Evolutionary conservation across 768 basidiomycete genomes (phyloP), one percentile per base, ranked within the genome.

Genomic region (Serpula lacrymans): DNA sequence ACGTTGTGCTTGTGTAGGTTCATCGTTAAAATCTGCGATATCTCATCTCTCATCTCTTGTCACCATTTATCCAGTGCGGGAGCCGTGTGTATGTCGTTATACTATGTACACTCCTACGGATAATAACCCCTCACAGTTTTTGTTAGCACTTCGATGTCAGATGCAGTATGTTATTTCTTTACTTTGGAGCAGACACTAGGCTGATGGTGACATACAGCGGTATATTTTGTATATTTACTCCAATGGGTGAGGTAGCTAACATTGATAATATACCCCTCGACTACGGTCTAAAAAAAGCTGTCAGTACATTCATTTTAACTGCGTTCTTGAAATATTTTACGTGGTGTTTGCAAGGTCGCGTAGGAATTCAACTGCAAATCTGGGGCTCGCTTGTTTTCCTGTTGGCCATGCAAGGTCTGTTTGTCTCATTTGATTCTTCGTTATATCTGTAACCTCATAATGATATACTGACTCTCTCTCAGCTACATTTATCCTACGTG

Each of bases 351-450:
- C 27, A 12, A 45, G 44, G 44, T 35, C 40, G 31, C 12, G 20
- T 45, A n/a, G 10, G 34, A 23, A 43, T 45, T 20, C 41, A 35
- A 1, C 43, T 45, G 14, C 41, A 45, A 45, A 23, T 21, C 11
- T 45, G 34, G 16, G 44, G 44, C 5, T 41, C 44, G 3, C 35
- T 45, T 45, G 31, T 33, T 9, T 30, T 33, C 11, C 23, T 33
- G 25, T 45, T 40, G 44, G 25, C 41, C 8, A 43, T 41, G 16
- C 44, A 45, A 45, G 17, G 43, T 45, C 21, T 9, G 28, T 21
- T 2, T 18, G 18, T 30, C 17, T 17, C 12, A 8, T 6, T 12
- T 21, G 36, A 20, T 33, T 14, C 7, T 33, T 14, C 20, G 6
- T 14, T 14, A 18, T n/a, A 6, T 14, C 6, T 7, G 14, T 33